Evolutionary conservation across 2,329 filamentous ascomycete genomes (phyloP), one percentile per base, ranked within the genome.

Genomic region (Byssochlamys sp.): DNA sequence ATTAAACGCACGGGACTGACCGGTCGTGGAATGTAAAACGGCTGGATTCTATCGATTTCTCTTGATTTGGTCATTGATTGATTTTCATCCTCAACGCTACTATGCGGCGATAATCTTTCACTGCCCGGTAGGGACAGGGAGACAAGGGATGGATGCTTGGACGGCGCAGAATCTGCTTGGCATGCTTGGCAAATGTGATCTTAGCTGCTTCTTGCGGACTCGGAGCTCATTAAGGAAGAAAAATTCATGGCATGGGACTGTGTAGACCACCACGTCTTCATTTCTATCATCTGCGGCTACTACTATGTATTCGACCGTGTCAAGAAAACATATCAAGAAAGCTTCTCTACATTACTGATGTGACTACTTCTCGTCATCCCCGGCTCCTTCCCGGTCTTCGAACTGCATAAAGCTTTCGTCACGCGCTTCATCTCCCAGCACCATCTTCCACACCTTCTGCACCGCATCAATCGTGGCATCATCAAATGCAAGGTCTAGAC

Each of bases 371-470:
- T 88, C 84, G 31, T 81, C 81, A 59, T 10, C 24, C 74, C 77
- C 28, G 76, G 29, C 76, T 12, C 78, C 80, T 67, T 91, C 86
- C 26, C 90, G 81, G 59, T 94, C 88, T 53, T 86, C 82, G 69
- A 96, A 96, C 24, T 81, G 77, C 82, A 96, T 85, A 66, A 94
- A 96, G 51, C 81, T 70, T 19, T 76, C 75, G 19, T 77, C 76
- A 19, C 75, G 75, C 1, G 71, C 75, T 3, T 80, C 78, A 1
- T 76, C 73, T 9, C 80, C 82, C 62, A 82, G 76, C 3, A 91
- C 78, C 53, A 77, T 75, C 60, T 81, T 77, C 91, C 91, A 97
- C 5, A 85, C 84, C 9, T 81, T 72, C 59, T 82, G 82, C 1
- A 96, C 88, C 27, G 82, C 72, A 5, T 84, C 81, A 9, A 96